phyloP scores from a whole-genome alignment of 352 stramenopile genomes.

The Globisporangium yorkense region DNA sequence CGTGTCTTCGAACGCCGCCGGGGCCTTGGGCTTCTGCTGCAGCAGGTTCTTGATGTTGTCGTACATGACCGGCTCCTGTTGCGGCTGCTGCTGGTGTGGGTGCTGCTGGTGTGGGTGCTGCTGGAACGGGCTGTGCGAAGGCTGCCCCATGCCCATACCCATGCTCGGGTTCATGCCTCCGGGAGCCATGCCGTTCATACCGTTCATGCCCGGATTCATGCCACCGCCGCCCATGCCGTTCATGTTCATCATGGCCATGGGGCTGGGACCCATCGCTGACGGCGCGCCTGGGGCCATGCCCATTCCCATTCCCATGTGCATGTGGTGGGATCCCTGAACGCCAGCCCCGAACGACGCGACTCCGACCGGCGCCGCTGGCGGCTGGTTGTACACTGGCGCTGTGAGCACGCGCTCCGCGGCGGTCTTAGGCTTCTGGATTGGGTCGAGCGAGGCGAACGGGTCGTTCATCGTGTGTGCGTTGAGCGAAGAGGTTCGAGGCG shows the following conservation, averaged over 20 bases:
- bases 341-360: conserved; percentile 22
- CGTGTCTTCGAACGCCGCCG: conserved; percentile 30
- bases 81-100: conserved; percentile 20
- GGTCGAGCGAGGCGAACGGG: conserved; percentile 69
- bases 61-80: conserved; percentile 59
- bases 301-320: conserved; percentile 6
- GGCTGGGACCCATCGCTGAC: background rate
- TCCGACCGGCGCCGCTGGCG: conserved; percentile 24
- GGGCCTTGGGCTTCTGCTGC: conserved; percentile 55
- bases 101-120: conserved; percentile 17
- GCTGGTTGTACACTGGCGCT: conserved; percentile 9
- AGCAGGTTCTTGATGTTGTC: conserved; percentile 82
- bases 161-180: conserved; percentile 1
- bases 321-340: conserved; percentile 4
- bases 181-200: conserved; percentile 10
- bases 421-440: conserved; percentile 66
- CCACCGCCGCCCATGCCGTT: conserved; percentile 12
- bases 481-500: background rate
- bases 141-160: conserved; percentile 18
- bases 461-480: conserved; percentile 40
- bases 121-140: conserved; percentile 13
- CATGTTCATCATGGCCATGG: conserved; percentile 15
- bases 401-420: conserved; percentile 28
- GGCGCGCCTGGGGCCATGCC: background rate
- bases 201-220: conserved; percentile 5